Evolutionary conservation across 164 flowering plant species (phyloP).

Genomic region (Chimonanthus praecox): DNA sequence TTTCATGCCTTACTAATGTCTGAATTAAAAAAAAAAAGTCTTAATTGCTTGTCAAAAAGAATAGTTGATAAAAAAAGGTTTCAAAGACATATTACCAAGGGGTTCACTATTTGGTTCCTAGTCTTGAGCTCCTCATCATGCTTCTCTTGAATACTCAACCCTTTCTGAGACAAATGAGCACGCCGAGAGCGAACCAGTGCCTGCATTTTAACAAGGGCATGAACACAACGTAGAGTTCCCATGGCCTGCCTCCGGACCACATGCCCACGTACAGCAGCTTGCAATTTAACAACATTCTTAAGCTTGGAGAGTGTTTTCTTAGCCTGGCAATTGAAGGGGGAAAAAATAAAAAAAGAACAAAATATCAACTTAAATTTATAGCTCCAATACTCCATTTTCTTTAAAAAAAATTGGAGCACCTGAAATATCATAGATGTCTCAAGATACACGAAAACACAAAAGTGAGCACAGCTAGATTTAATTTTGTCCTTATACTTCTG

Average conservation of each 20-base stretch:
- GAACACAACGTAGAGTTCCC: conserved; percentile 80
- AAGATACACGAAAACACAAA: too few species aligned
- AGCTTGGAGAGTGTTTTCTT: conserved; percentile 43
- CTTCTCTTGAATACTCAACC: conserved; percentile 23
- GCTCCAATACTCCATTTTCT: background rate
- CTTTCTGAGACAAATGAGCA: conserved; percentile 29
- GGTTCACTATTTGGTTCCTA: conserved; percentile 10
- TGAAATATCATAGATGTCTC: too few species aligned
- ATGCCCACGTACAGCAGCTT: conserved; percentile 93
- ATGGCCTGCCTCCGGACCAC: conserved; percentile 83
- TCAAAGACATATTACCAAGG: conserved; percentile 32
- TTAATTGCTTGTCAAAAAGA: too few species aligned
- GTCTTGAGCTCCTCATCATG: conserved; percentile 13
- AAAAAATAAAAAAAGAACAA: background rate
- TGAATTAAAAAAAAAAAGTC: too few species aligned
- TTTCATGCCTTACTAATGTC: too few species aligned
- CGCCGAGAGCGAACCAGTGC: conserved; percentile 78
- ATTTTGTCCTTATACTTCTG: too few species aligned
- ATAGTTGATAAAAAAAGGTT: background rate
- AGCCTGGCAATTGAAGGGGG: conserved; percentile 43
- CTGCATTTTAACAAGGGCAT: conserved; percentile 88
- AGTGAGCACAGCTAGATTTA: too few species aligned
- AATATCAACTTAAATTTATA: background rate
- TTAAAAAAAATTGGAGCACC: too few species aligned
- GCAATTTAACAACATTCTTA: conserved; percentile 67